phyloP scores from a whole-genome alignment of 1,139 yeast species.

The Saccharomyces pastorianus region DNA sequence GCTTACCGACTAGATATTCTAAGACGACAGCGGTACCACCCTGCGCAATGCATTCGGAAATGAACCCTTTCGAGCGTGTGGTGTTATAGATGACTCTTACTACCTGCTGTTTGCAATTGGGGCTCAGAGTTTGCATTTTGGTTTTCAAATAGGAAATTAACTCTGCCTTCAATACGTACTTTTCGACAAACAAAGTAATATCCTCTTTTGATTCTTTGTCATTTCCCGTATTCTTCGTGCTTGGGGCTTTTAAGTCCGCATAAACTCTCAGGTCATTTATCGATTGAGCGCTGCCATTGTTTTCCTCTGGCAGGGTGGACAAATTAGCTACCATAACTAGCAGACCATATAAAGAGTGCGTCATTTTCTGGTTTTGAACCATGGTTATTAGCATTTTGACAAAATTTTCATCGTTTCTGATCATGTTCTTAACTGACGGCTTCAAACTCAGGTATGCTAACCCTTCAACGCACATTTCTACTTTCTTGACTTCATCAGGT shows the following conservation, averaged over 20 bases:
- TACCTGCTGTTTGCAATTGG: conserved; percentile 22
- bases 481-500: conserved; percentile 10
- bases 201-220: conserved; percentile 17
- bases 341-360: conserved; percentile 20
- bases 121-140: conserved; percentile 12
- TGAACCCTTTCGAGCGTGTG: conserved; percentile 15
- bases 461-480: conserved; percentile 24
- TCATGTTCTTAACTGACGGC: conserved; percentile 17
- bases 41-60: conserved; percentile 23
- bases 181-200: conserved; percentile 17
- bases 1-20: conserved; percentile 19
- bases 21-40: conserved; percentile 23
- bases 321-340: conserved; percentile 26
- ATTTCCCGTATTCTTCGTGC: conserved; percentile 8
- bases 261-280: conserved; percentile 20
- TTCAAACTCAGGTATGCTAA: conserved; percentile 28
- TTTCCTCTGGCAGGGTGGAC: conserved; percentile 17
- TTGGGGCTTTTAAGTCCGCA: conserved; percentile 17
- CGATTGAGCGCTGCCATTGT: conserved; percentile 10
- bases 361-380: conserved; percentile 5
- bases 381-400: conserved; percentile 12
- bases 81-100: conserved; percentile 25
- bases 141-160: conserved; percentile 18
- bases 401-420: conserved; percentile 18
- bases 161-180: conserved; percentile 17